Conservation (phyloP, 352 stramenopile species). For the Phytophthora colocasiae region DNA sequence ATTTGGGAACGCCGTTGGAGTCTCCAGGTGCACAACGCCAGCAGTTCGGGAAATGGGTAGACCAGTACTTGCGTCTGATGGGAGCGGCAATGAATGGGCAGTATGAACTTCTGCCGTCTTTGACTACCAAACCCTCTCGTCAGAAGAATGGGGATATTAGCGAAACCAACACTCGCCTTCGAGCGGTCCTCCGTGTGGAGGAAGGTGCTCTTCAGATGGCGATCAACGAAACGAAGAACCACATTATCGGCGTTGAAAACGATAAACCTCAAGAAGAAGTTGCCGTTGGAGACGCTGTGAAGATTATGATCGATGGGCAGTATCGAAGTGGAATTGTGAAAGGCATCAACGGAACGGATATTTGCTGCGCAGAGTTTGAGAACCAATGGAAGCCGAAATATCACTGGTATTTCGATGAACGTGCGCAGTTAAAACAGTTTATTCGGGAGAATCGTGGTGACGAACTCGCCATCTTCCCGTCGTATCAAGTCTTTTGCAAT, state of each 20-base stretch:
- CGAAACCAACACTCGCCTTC: constrained; percentile 19
- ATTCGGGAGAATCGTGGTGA: constrained; percentile 41
- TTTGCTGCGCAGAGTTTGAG: constrained; percentile 3
- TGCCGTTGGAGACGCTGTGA: constrained; percentile 26
- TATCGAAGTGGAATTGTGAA: constrained; percentile 20
- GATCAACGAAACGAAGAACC: constrained; percentile 27
- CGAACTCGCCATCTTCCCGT: constrained; percentile 49
- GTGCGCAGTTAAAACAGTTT: constrained; percentile 30
- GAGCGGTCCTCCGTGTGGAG: constrained; percentile 39
- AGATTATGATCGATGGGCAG: constrained; percentile 15
- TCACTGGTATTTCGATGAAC: constrained; percentile 13
- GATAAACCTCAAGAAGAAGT: constrained; percentile 20
- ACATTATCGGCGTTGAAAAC: neutral
- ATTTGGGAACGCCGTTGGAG: constrained; percentile 37
- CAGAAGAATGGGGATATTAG: neutral
- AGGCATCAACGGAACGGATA: constrained; percentile 4
- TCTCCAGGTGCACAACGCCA: constrained; percentile 34
- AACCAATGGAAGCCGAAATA: neutral
- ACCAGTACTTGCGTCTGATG: constrained; percentile 45
- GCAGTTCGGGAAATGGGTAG: constrained; percentile 41
- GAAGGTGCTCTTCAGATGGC: constrained; percentile 31
- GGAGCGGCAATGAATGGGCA: constrained; percentile 43
- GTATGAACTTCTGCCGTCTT: constrained; percentile 31
- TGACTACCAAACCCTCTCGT: neutral
- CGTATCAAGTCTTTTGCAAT: constrained; percentile 53